A percentile compares a stretch with the other conserved stretches of the same genome.
Conservation (phyloP, 2,329 filamentous ascomycete species). For the Bertia moriformis region DNA sequence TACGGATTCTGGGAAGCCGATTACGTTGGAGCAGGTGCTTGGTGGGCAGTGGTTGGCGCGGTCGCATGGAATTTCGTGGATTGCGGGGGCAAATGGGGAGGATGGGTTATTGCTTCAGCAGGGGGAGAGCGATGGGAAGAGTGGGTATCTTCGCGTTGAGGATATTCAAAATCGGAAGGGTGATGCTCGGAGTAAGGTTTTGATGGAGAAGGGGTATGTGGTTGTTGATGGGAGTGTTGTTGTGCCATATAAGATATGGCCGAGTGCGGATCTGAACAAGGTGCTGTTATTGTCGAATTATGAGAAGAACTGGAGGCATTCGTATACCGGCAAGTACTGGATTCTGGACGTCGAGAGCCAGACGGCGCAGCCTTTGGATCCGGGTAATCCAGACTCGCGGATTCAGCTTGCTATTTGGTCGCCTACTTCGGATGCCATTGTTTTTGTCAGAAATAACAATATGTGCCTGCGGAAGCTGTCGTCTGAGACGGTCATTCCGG, state of each 20-base stretch:
- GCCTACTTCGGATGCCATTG: conserved; percentile 69
- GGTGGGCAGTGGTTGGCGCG: conserved; percentile 48
- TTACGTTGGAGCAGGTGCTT: conserved; percentile 52
- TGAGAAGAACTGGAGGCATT: conserved; percentile 77
- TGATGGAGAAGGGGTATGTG: conserved; percentile 54
- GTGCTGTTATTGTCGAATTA: conserved; percentile 66
- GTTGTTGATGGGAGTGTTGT: conserved; percentile 31
- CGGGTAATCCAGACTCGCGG: conserved; percentile 43
- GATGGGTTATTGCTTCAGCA: conserved; percentile 76
- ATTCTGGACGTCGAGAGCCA: conserved; percentile 80
- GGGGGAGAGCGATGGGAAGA: conserved; percentile 35
- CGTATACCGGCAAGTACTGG: conserved; percentile 75
- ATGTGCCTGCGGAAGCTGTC: conserved; percentile 62
- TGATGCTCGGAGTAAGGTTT: conserved; percentile 38
- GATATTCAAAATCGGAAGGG: conserved; percentile 54
- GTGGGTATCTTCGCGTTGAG: conserved; percentile 72
- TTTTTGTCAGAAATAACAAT: conserved; percentile 87
- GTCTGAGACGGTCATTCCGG: conserved; percentile 31
- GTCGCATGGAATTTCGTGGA: conserved; percentile 60
- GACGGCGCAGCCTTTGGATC: conserved; percentile 62
- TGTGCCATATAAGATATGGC: conserved; percentile 40
- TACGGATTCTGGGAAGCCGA: conserved; percentile 20
- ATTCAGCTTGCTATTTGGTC: conserved; percentile 85
- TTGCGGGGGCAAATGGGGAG: conserved; percentile 57
- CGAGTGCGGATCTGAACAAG: conserved; percentile 72